Evolutionary conservation across 768 basidiomycete genomes (phyloP).

Genomic region (Suillus cothurnatus): DNA sequence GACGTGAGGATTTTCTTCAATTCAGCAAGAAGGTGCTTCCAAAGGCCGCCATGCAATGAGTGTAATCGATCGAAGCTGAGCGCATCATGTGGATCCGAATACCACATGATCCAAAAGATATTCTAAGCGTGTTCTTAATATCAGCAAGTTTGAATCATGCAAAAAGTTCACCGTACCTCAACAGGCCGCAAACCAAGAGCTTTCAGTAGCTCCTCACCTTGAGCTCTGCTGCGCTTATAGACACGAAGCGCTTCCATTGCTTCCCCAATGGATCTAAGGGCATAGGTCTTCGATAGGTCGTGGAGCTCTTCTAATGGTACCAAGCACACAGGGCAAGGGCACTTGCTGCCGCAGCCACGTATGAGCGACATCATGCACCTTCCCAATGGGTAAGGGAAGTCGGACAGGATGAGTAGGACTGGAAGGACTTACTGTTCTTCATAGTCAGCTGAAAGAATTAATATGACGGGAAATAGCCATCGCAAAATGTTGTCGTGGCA

Average conservation of each 20-base stretch:
- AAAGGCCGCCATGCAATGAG: slow-evolving; percentile 34
- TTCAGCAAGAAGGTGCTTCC: slow-evolving; percentile 34
- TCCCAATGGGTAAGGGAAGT: too few relatives aligned
- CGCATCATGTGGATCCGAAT: slow-evolving; percentile 37
- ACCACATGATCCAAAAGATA: slow-evolving; percentile 40
- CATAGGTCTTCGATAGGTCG: slow-evolving; percentile 21
- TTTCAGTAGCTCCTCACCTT: slow-evolving; percentile 26
- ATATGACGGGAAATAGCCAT: slow-evolving; percentile 37
- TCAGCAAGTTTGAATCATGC: too few relatives aligned
- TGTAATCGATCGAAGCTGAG: slow-evolving; percentile 45
- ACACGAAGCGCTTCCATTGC: slow-evolving; percentile 15
- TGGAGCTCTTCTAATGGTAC: slow-evolving; percentile 31
- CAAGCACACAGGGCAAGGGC: slow-evolving; percentile 42
- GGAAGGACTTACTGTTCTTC: slow-evolving; percentile 45
- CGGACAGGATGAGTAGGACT: too few relatives aligned
- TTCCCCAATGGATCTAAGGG: slow-evolving; percentile 17
- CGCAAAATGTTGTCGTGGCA: slow-evolving; percentile 33
- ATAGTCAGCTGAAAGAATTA: slow-evolving; percentile 45
- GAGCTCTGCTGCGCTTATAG: not conserved
- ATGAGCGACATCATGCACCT: slow-evolving; percentile 44
- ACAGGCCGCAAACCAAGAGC: slow-evolving; percentile 20
- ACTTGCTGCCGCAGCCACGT: slow-evolving; percentile 27
- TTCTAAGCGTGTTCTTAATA: slow-evolving; percentile 33
- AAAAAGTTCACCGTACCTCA: slow-evolving; percentile 10
- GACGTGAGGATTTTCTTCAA: slow-evolving; percentile 24